Percentiles rank a stretch among this genome's conserved stretches.
phyloP scores from a whole-genome alignment of 192 early-diverging fungal species.

The Coemansia sp. region DNA sequence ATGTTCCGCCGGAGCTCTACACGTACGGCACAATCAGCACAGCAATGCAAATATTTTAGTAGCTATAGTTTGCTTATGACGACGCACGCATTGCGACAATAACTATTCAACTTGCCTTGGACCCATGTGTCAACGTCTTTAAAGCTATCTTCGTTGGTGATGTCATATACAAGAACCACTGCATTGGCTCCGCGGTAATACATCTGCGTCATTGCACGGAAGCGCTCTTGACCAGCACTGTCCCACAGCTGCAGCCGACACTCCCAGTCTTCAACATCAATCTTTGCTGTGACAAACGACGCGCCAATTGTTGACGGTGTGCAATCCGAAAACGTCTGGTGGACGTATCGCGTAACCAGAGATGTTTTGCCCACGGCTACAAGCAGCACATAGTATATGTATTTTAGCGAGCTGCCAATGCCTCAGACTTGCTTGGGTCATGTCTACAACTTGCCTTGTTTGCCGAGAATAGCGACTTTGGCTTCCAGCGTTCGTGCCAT shows the following conservation, averaged over 20 bases:
- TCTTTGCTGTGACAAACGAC: slow-evolving; percentile 72
- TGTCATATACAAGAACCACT: slow-evolving; percentile 70
- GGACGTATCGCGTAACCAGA: slow-evolving; percentile 69
- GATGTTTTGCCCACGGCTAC: slow-evolving; percentile 80
- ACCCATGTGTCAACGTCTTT: slow-evolving; percentile 68
- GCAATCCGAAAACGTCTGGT: slow-evolving; percentile 72
- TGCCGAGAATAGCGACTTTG: slow-evolving; percentile 73
- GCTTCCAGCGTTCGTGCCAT: slow-evolving; percentile 59
- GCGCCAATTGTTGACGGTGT: slow-evolving; percentile 75
- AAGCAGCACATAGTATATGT: not conserved
- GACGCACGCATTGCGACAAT: not conserved
- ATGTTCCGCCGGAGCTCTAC: slow-evolving; percentile 64
- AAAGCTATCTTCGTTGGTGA: slow-evolving; percentile 70
- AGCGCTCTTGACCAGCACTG: slow-evolving; percentile 69
- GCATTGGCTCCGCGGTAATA: slow-evolving; percentile 75
- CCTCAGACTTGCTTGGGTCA: not conserved
- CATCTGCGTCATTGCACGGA: slow-evolving; percentile 74
- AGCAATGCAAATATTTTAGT: not conserved
- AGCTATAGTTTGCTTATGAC: not conserved
- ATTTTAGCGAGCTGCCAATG: not conserved
- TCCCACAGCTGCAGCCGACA: slow-evolving; percentile 77
- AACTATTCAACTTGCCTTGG: slow-evolving; percentile 19
- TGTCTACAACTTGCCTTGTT: slow-evolving; percentile 58
- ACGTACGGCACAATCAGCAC: not conserved
- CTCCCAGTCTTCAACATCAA: slow-evolving; percentile 73